phyloP scores from a whole-genome alignment of 164 flowering plant species.

The Annona cherimola region DNA sequence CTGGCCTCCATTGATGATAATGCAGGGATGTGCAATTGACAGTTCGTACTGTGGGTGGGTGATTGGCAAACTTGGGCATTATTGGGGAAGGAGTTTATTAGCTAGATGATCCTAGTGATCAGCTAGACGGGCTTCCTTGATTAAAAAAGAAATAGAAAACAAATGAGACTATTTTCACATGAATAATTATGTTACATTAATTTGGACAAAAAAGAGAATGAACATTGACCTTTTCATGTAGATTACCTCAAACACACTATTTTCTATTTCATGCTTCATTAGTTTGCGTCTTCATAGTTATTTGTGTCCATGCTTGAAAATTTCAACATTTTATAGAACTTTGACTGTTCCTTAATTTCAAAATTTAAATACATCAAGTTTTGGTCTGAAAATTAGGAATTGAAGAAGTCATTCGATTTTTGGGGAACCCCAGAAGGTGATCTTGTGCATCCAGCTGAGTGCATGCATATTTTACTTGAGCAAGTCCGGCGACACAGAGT shows the following conservation, averaged over 20 bases:
- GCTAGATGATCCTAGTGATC: too few species aligned
- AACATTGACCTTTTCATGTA: not conserved
- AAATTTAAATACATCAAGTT: not conserved
- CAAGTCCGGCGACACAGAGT: constrained; percentile 79
- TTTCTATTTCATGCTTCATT: not conserved
- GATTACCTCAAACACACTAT: not conserved
- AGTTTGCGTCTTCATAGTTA: not conserved
- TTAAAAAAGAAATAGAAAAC: too few species aligned
- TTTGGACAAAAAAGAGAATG: not conserved
- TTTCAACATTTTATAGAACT: not conserved
- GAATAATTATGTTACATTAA: too few species aligned
- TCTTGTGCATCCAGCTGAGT: constrained; percentile 65
- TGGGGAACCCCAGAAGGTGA: constrained; percentile 61
- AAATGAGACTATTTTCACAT: too few species aligned
- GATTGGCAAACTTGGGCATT: too few species aligned
- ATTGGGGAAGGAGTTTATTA: too few species aligned
- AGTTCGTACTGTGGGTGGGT: too few species aligned
- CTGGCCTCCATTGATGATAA: too few species aligned
- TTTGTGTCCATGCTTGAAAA: not conserved
- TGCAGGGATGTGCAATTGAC: too few species aligned
- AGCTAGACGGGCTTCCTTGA: too few species aligned
- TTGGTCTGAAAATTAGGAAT: constrained; percentile 37
- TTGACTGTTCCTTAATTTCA: not conserved
- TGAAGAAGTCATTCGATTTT: constrained; percentile 40
- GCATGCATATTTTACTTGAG: constrained; percentile 86